Evolutionary conservation across 1,139 yeast species (phyloP), one percentile per base, ranked within the genome.

Genomic region (Saccharomyces hybrid): DNA sequence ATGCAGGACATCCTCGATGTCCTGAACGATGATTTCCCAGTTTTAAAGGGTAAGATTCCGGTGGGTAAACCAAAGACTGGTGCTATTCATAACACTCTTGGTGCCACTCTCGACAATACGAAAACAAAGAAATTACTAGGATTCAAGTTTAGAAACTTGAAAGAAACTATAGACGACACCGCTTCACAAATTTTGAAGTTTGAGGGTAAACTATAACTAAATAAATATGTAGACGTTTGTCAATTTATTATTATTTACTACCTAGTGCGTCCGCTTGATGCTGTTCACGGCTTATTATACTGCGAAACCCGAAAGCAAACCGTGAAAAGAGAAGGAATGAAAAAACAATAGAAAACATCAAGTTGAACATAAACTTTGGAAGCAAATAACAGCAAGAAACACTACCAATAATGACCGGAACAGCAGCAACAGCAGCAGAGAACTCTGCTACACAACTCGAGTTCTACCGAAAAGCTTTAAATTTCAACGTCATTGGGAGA

Each of bases 401-500:
- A 8, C 4, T 4, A 3, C 13, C 16, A 11, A 13, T 11, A 46
- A 27, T 27, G 48, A 26, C 48, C 11, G 48, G 16, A 20, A 3
- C 23, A 14, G 6, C 48, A 25, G 30, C 48, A 27, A 20, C 31
- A 13, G n/a, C 32, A 23, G 49, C 32, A 31, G 49, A 28, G n/a
- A 28, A 47, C 25, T 28, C 49, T 28, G 32, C 49, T 9, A 47
- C 25, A 9, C 32, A 16, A 3, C 32, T 67, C 55, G 86, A 83
- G 53, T 38, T 38, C 11, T 38, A 83, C 64, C 76, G 84, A 52
- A 83, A 81, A 60, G 84, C 90, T 0, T 75, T 88, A 59, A 89
- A 91, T 62, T 86, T 81, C 72, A 84, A 87, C 63, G 97, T 91
- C 47, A 82, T 91, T 44, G 81, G 86, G 42, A 78, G 93, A 56